Evolutionary conservation across 305 asterid species (phyloP).

Genomic region (Striga hermonthica): DNA sequence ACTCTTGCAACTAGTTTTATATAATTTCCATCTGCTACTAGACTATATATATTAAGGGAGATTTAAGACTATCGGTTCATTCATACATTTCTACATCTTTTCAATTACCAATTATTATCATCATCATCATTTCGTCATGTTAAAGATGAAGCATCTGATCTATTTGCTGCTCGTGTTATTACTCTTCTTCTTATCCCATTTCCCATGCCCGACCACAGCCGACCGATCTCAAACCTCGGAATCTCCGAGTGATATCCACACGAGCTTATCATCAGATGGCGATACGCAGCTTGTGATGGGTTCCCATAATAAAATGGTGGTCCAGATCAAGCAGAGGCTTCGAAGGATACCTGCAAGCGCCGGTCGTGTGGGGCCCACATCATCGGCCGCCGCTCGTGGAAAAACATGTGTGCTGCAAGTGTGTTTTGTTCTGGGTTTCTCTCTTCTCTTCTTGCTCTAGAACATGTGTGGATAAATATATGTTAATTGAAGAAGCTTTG

Average conservation of each 20-base stretch:
- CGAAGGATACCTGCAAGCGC: conserved; percentile 27
- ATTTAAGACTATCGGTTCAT: too few species aligned
- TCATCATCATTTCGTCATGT: background rate
- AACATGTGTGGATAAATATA: background rate
- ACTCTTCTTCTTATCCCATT: conserved; percentile 28
- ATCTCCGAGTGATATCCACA: conserved; percentile 12
- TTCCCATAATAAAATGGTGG: conserved; percentile 28
- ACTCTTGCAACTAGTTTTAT: too few species aligned
- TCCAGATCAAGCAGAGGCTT: conserved; percentile 35
- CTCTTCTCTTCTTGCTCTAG: conserved; percentile 34
- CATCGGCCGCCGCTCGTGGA: conserved; percentile 32
- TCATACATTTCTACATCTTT: too few species aligned
- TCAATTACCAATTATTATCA: too few species aligned
- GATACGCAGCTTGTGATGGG: conserved; percentile 4
- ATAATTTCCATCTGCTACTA: too few species aligned
- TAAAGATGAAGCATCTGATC: conserved; percentile 24
- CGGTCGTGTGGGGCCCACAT: background rate
- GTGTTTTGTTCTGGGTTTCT: conserved; percentile 25
- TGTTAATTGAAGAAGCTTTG: too few species aligned
- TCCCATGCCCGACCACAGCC: conserved; percentile 27
- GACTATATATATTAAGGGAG: too few species aligned
- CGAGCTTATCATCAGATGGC: conserved; percentile 10
- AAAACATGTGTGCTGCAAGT: conserved; percentile 20
- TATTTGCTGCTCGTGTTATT: conserved; percentile 20
- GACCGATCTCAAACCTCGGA: conserved; percentile 10